phyloP scores from a whole-genome alignment of 169 alveolate genomes.

The Plasmodium berghei region DNA sequence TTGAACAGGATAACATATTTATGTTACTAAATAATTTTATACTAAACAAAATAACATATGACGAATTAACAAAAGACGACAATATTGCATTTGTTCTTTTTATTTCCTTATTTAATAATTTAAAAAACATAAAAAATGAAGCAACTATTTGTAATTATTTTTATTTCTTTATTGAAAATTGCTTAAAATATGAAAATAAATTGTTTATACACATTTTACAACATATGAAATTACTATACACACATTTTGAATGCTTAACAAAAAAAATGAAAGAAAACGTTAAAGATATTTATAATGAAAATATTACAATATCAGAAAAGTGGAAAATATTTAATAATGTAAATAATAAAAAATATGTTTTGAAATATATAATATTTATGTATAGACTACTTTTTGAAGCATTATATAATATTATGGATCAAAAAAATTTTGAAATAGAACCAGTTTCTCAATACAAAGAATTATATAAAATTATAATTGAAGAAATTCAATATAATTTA shows the following conservation, averaged over 20 bases:
- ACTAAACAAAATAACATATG: constrained; percentile 56
- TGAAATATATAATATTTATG: constrained; percentile 64
- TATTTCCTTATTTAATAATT: constrained; percentile 33
- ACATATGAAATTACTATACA: constrained; percentile 24
- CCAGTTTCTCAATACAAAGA: constrained; percentile 32
- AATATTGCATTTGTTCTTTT: constrained; percentile 60
- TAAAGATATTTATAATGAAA: constrained; percentile 8
- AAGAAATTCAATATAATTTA: constrained; percentile 42
- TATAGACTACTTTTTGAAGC: constrained; percentile 41
- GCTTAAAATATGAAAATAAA: constrained; percentile 57
- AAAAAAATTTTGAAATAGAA: constrained; percentile 48
- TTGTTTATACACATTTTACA: constrained; percentile 44
- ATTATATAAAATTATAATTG: constrained; percentile 42
- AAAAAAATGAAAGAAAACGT: constrained; percentile 42
- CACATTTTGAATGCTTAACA: constrained; percentile 16
- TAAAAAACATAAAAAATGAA: constrained; percentile 44
- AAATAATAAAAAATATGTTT: constrained; percentile 37
- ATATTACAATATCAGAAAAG: not conserved
- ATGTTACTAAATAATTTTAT: constrained; percentile 68
- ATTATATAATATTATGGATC: constrained; percentile 63
- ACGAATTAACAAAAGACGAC: not conserved
- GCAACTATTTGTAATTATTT: constrained; percentile 62
- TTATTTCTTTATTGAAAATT: constrained; percentile 72
- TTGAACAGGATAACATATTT: constrained; percentile 41
- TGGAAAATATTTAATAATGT: constrained; percentile 26